phyloP scores from a whole-genome alignment of 2,329 filamentous ascomycete genomes.

The Arthrobotrys megalospora region DNA sequence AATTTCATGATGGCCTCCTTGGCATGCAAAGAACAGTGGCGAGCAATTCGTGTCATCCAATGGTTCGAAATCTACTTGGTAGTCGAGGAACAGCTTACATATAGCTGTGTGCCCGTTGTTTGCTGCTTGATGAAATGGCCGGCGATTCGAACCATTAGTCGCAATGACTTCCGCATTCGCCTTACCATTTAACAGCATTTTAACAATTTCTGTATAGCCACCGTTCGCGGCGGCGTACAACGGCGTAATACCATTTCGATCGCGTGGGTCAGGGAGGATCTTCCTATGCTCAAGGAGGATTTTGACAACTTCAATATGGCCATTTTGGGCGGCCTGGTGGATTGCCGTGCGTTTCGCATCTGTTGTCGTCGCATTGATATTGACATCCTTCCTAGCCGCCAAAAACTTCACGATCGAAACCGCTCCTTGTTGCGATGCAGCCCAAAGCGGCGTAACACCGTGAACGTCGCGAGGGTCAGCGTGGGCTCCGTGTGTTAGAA shows the following conservation, averaged over 20 bases:
- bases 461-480: neutral
- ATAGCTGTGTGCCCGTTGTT: slow-evolving; percentile 24
- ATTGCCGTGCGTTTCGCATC: slow-evolving; percentile 5
- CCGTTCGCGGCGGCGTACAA: slow-evolving; percentile 7
- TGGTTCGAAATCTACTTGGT: slow-evolving; percentile 7
- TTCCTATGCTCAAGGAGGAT: slow-evolving; percentile 14
- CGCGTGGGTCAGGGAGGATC: slow-evolving; percentile 2
- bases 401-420: slow-evolving; percentile 2
- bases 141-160: slow-evolving; percentile 19
- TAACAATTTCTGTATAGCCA: slow-evolving; percentile 13
- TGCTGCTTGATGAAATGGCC: slow-evolving; percentile 21
- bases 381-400: neutral
- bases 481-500: slow-evolving; percentile 5
- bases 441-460: neutral
- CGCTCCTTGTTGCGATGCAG: slow-evolving; percentile 4
- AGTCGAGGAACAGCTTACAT: slow-evolving; percentile 17
- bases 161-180: slow-evolving; percentile 16
- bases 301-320: slow-evolving; percentile 8
- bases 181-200: slow-evolving; percentile 18
- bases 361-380: neutral
- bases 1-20: slow-evolving; percentile 21
- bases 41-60: slow-evolving; percentile 17
- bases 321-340: slow-evolving; percentile 28
- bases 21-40: slow-evolving; percentile 20
- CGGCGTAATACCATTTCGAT: slow-evolving; percentile 12